phyloP scores from a whole-genome alignment of 257 asterid genomes.

The Petunia secreta region DNA sequence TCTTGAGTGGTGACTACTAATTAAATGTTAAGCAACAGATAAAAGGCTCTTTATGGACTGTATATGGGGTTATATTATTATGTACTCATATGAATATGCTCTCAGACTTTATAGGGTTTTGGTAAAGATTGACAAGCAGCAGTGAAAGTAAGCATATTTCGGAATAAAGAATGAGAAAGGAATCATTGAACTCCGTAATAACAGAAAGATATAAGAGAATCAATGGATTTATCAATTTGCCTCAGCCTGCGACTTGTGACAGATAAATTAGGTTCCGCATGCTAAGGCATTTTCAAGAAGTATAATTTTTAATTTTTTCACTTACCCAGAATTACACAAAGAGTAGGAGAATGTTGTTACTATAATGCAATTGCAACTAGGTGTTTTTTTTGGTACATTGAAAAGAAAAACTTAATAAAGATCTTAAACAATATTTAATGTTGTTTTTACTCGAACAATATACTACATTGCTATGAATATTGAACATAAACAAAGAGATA shows the following conservation, averaged over 20 bases:
- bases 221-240: conserved; percentile 19
- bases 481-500: too few species aligned
- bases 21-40: not conserved
- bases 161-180: conserved; percentile 11
- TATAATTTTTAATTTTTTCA: not conserved
- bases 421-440: too few species aligned
- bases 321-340: not conserved
- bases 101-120: conserved; percentile 15
- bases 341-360: not conserved
- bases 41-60: conserved; percentile 26
- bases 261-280: not conserved
- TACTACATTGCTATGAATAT: too few species aligned
- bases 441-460: too few species aligned
- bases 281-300: not conserved
- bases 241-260: not conserved
- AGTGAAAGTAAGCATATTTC: not conserved
- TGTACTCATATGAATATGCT: conserved; percentile 26
- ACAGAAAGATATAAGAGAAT: conserved; percentile 26
- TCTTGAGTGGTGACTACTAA: not conserved
- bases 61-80: conserved; percentile 14
- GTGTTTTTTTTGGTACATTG: too few species aligned
- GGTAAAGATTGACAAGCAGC: conserved; percentile 18
- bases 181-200: conserved; percentile 23
- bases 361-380: too few species aligned
- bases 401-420: too few species aligned